Evolutionary conservation across 768 basidiomycete genomes (phyloP).

Genomic region (Cystobasidium onofrii): DNA sequence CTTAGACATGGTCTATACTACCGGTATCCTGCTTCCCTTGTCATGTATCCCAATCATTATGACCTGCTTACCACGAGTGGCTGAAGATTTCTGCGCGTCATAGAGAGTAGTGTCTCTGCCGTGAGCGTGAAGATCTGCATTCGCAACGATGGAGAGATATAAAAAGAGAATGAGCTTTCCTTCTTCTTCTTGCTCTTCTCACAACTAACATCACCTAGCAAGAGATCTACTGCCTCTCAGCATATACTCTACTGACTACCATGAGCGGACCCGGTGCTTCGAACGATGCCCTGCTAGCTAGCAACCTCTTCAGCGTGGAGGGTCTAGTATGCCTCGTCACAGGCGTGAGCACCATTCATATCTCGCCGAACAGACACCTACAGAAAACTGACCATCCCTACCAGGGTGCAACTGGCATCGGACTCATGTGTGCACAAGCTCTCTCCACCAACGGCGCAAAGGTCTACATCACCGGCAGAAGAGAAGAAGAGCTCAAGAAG

Average conservation of each 20-base stretch:
- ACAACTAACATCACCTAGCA: too few species aligned
- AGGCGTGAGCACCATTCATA: slow-evolving; percentile 38
- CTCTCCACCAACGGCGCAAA: slow-evolving; percentile 44
- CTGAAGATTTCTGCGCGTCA: too few species aligned
- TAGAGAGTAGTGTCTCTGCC: too few species aligned
- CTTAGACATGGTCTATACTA: too few species aligned
- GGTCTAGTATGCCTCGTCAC: slow-evolving; percentile 44
- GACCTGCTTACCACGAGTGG: too few species aligned
- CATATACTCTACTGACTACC: not conserved
- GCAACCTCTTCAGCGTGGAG: slow-evolving; percentile 43
- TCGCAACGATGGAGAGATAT: too few species aligned
- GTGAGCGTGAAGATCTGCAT: too few species aligned
- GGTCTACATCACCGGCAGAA: slow-evolving; percentile 45
- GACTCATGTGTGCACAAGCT: slow-evolving; percentile 42
- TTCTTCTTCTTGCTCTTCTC: not conserved
- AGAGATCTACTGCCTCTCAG: not conserved
- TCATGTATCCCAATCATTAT: too few species aligned
- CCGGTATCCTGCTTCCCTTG: too few species aligned
- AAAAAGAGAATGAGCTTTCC: too few species aligned
- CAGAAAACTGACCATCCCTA: not conserved
- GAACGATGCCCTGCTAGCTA: not conserved
- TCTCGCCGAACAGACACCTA: not conserved
- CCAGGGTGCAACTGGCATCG: slow-evolving; percentile 33
- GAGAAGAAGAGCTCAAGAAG: slow-evolving; percentile 40
- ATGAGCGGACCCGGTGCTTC: not conserved